phyloP scores from a whole-genome alignment of 129 eudicot genomes.

The Flaveria brownii region DNA sequence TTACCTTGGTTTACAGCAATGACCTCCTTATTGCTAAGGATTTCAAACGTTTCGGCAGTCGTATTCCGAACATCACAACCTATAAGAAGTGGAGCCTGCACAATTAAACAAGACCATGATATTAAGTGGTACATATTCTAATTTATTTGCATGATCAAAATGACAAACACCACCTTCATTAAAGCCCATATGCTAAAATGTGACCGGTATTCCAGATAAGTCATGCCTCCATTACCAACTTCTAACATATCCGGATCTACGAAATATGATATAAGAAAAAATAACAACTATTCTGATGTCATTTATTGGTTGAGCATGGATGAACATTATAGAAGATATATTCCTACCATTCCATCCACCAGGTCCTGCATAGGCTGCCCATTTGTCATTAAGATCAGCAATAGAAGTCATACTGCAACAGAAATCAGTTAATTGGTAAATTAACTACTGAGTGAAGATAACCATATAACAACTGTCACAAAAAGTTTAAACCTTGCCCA shows the following conservation, averaged over 20 bases:
- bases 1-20: slow-evolving; percentile 96
- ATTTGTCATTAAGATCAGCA: slow-evolving; percentile 93
- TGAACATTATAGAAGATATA: slow-evolving; percentile 15
- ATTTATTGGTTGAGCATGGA: slow-evolving; percentile 5
- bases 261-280: slow-evolving; percentile 20
- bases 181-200: slow-evolving; percentile 99
- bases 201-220: slow-evolving; percentile 75
- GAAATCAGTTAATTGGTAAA: background rate
- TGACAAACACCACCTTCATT: slow-evolving; percentile 63
- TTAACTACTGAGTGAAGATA: background rate
- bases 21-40: slow-evolving; percentile 75
- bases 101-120: background rate
- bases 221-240: slow-evolving; percentile 99
- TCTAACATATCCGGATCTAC: slow-evolving; percentile 98
- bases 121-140: background rate
- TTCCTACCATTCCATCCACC: slow-evolving; percentile 97
- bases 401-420: slow-evolving; percentile 68
- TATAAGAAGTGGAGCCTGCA: slow-evolving; percentile 88
- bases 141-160: background rate
- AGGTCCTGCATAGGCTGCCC: slow-evolving; percentile 99
- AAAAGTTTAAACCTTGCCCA: slow-evolving; percentile 76
- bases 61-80: slow-evolving; percentile 97
- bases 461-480: slow-evolving; percentile 11
- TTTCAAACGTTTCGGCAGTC: slow-evolving; percentile 69
- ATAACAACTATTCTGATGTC: slow-evolving; percentile 7